Percentiles rank a stretch among this genome's conserved stretches.
Conservation (phyloP, 2,329 filamentous ascomycete genomes). For the Sporothrix variecibatus region DNA sequence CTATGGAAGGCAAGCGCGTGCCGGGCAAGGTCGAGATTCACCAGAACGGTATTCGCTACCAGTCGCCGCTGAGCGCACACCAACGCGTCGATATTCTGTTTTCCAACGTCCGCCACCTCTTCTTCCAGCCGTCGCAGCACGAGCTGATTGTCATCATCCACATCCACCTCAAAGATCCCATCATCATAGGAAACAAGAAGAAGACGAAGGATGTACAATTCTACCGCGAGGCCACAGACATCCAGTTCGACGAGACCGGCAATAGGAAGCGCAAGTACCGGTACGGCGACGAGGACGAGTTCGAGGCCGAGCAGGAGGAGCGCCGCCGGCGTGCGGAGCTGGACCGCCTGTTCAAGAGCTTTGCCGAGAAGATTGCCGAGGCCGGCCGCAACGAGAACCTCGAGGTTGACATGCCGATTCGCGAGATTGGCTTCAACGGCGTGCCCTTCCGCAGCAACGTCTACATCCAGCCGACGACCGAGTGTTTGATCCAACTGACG, state of each 20-base stretch:
- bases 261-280: conserved; percentile 97
- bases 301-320: conserved; percentile 97
- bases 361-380: conserved; percentile 96
- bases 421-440: conserved; percentile 94
- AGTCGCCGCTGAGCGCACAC: conserved; percentile 75
- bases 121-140: conserved; percentile 96
- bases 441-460: conserved; percentile 96
- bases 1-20: conserved; percentile 94
- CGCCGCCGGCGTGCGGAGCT: conserved; percentile 86
- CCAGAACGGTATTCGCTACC: conserved; percentile 96
- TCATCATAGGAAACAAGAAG: conserved; percentile 94
- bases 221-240: conserved; percentile 95
- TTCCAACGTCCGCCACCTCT: conserved; percentile 96
- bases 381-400: conserved; percentile 88
- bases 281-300: conserved; percentile 97
- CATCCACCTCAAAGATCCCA: conserved; percentile 95
- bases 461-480: conserved; percentile 91
- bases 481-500: conserved; percentile 94
- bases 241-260: conserved; percentile 97
- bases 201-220: conserved; percentile 99
- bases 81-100: conserved; percentile 92
- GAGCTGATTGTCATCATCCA: conserved; percentile 98
- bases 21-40: conserved; percentile 96
- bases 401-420: conserved; percentile 94
- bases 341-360: conserved; percentile 92